These are phyloP conservation scores for Eucalyptus erythrocorys DNA, from an alignment of 345 rosid genomes.

Conservation along the genomic window DNA sequence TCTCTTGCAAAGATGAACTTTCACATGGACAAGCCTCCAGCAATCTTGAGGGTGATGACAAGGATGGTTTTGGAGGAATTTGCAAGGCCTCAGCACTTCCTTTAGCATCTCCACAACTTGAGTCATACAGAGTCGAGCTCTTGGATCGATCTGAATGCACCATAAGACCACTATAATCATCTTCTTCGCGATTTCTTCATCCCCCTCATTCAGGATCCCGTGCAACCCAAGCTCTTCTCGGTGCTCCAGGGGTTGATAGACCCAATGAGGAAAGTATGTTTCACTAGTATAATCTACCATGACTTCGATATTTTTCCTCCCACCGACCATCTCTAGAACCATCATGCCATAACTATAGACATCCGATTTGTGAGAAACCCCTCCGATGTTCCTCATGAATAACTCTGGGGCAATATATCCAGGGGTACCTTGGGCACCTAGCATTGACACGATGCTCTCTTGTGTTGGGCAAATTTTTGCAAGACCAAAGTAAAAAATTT, in stretches of 20 bases:
- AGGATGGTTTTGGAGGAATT: neutral
- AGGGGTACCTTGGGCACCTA: slow-evolving; percentile 2
- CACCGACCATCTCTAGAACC: neutral
- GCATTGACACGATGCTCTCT: slow-evolving; percentile 13
- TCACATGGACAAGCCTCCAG: fast-evolving
- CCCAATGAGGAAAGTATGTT: neutral
- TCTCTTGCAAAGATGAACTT: neutral
- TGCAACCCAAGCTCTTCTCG: fast-evolving
- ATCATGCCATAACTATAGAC: slow-evolving; percentile 22
- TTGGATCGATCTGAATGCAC: neutral
- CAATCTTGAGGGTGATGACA: fast-evolving
- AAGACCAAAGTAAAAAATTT: slow-evolving; percentile 33
- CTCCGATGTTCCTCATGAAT: slow-evolving; percentile 8
- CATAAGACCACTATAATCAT: neutral
- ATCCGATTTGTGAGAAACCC: slow-evolving; percentile 22
- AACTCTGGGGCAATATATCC: slow-evolving; percentile 26
- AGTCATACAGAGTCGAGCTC: neutral
- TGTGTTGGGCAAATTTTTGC: slow-evolving; percentile 14
- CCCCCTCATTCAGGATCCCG: fast-evolving
- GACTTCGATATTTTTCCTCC: neutral
- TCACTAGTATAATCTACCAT: neutral
- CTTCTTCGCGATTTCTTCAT: fast-evolving
- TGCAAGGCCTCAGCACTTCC: neutral
- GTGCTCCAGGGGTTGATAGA: fast-evolving
- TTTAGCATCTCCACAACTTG: neutral